A percentile compares a stretch with the other conserved stretches of the same genome.
Evolutionary conservation across 495 filamentous ascomycete species (phyloP).

Genomic region (Cercophora newfieldiana): DNA sequence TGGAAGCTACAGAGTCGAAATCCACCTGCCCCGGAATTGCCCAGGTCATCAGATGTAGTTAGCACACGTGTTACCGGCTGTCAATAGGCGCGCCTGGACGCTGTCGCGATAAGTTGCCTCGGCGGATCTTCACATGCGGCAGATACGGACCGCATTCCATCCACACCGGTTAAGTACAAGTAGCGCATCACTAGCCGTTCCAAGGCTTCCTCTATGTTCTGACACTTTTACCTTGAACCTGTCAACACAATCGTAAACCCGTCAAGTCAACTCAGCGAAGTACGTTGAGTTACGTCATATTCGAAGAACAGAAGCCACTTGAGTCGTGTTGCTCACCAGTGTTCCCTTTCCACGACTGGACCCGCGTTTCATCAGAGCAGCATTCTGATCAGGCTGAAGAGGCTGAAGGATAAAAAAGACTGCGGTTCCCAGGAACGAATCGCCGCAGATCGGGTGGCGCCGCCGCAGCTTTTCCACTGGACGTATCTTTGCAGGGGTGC

Average conservation of each 20-base stretch:
- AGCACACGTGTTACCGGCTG: not conserved
- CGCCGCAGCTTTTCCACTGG: conserved; percentile 11
- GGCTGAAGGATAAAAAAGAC: conserved; percentile 19
- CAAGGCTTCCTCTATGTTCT: not conserved
- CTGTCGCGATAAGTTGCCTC: conserved; percentile 8
- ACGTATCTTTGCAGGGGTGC: conserved; percentile 17
- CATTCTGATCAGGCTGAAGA: conserved; percentile 17
- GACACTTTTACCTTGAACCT: not conserved
- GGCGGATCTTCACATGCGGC: conserved; percentile 14
- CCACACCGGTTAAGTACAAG: conserved; percentile 6
- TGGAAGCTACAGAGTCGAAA: too few relatives aligned
- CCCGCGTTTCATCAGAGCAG: not conserved
- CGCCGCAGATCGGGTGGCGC: conserved; percentile 14
- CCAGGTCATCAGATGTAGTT: not conserved
- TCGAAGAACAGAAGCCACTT: not conserved
- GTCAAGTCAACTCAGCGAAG: not conserved
- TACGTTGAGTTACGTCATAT: not conserved
- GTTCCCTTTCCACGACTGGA: not conserved
- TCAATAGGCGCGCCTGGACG: not conserved
- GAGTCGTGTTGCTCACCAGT: not conserved
- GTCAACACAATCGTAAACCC: not conserved
- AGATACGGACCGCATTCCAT: not conserved
- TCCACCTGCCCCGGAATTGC: too few relatives aligned
- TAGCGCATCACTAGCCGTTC: conserved; percentile 1
- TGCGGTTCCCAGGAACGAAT: conserved; percentile 1